Evolutionary conservation across 2,329 filamentous ascomycete species (phyloP), one percentile per base, ranked within the genome.

Genomic region (Claviceps arundinis): DNA sequence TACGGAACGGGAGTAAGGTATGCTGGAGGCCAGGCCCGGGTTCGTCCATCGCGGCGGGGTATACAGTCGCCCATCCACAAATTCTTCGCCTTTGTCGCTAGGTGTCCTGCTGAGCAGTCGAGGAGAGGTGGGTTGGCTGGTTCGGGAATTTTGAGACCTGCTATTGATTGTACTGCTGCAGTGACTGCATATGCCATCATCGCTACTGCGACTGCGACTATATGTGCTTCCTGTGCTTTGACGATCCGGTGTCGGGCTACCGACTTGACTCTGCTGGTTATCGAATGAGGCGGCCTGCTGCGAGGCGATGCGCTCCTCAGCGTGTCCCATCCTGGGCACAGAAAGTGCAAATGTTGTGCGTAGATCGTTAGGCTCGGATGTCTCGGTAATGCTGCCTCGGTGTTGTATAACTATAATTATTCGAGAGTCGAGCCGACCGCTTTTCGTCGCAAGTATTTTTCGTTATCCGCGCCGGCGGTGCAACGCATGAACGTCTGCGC

Each of bases 21-120:
- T 55, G 55, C 65, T 67, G 17, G 65, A 66, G 19, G 62, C 64
- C 44, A 61, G 59, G 58, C 65, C 66, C 40, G 65, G 64, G 49
- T 62, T 67, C 38, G 65, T 64, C 11, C 64, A 57, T 19, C 61
- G 59, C 38, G 64, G 61, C 37, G 64, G 65, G 9, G 63, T 60
- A 48, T 52, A 50, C 37, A 37, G 5, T 48, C 26, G 45, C 16
- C 16, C 50, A 17, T 46, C 46, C 43, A 24, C 40, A 16, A 16
- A 30, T 11, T 52, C 30, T 14, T 52, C 50, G 14, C 22, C 46
- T 44, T 51, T 55, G 40, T 53, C 50, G 54, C 49, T 54, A 37
- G 37, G 48, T 24, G 47, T 34, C 51, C 45, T 50, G 52, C 52
- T 48, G 4, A 43, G 40, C 24, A 45, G 34, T 34, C 34, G 52